phyloP scores from a whole-genome alignment of 2,329 filamentous ascomycete genomes.

The Sclerotinia spermophila region DNA sequence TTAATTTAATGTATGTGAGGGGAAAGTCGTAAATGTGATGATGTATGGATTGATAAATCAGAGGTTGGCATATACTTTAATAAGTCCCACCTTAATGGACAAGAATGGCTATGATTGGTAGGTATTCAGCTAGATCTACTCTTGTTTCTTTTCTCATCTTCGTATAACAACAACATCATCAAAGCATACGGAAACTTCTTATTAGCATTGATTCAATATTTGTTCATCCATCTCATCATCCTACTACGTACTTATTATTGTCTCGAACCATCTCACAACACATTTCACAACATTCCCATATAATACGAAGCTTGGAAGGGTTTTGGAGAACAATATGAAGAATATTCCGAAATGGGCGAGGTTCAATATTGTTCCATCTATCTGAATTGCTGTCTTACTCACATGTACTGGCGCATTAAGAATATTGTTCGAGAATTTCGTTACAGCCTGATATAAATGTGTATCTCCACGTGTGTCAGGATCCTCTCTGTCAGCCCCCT shows the following conservation, averaged over 20 bases:
- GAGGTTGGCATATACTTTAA: background rate
- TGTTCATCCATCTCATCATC: background rate
- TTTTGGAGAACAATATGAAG: background rate
- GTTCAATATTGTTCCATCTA: background rate
- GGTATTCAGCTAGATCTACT: background rate
- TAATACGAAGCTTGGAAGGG: background rate
- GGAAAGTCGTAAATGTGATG: background rate
- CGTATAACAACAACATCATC: background rate
- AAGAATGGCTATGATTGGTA: background rate
- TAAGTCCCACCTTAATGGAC: background rate
- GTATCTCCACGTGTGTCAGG: background rate
- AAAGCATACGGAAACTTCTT: background rate
- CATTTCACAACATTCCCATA: background rate
- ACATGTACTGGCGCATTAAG: background rate
- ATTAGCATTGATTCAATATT: background rate
- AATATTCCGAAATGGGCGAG: background rate
- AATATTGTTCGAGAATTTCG: background rate
- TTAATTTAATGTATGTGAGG: too few species aligned
- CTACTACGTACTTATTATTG: background rate
- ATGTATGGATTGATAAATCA: background rate
- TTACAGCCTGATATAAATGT: background rate
- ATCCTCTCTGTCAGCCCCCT: background rate
- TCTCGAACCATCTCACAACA: background rate
- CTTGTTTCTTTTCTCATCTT: background rate
- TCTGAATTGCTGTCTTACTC: too few species aligned